Percentiles rank a stretch among this genome's conserved stretches.
Evolutionary conservation across 225 moss, liverwort and hornwort species (phyloP).

Genomic region (Polytrichum formosum): DNA sequence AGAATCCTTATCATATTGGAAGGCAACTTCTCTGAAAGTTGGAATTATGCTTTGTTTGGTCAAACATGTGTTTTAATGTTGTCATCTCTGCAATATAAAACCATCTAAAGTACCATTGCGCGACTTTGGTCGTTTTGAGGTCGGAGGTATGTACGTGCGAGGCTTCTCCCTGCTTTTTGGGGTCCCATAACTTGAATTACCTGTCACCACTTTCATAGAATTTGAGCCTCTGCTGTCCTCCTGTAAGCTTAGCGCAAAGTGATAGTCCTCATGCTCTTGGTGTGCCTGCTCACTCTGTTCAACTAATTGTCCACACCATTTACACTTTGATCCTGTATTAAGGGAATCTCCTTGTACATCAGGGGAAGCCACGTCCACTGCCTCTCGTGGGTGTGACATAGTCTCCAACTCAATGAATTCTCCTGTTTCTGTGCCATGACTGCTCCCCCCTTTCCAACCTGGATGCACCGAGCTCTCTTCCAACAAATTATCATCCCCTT

Average conservation of each 20-base stretch:
- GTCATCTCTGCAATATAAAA: slow-evolving; percentile 32
- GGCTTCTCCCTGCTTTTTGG: slow-evolving; percentile 7
- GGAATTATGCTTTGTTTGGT: background rate
- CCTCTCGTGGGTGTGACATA: background rate
- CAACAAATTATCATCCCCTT: slow-evolving; percentile 6
- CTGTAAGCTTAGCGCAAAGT: slow-evolving; percentile 29
- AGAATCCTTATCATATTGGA: no score
- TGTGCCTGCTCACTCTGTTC: slow-evolving; percentile 15
- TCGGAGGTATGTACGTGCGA: background rate
- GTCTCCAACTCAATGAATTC: background rate
- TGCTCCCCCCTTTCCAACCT: slow-evolving; percentile 1
- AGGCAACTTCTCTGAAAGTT: background rate
- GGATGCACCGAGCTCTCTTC: background rate
- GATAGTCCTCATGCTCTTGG: slow-evolving; percentile 45
- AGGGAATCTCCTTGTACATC: background rate
- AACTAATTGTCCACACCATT: slow-evolving; percentile 21
- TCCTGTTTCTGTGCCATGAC: background rate
- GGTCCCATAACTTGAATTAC: slow-evolving; percentile 1
- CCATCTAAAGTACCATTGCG: slow-evolving; percentile 50
- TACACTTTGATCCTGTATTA: slow-evolving; percentile 8
- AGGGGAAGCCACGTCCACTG: background rate
- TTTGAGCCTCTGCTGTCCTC: slow-evolving; percentile 4
- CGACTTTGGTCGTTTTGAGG: slow-evolving; percentile 32
- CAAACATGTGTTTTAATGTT: background rate
- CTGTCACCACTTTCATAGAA: background rate